phyloP scores from a whole-genome alignment of 164 flowering plant species.

The Vitis cinerea region DNA sequence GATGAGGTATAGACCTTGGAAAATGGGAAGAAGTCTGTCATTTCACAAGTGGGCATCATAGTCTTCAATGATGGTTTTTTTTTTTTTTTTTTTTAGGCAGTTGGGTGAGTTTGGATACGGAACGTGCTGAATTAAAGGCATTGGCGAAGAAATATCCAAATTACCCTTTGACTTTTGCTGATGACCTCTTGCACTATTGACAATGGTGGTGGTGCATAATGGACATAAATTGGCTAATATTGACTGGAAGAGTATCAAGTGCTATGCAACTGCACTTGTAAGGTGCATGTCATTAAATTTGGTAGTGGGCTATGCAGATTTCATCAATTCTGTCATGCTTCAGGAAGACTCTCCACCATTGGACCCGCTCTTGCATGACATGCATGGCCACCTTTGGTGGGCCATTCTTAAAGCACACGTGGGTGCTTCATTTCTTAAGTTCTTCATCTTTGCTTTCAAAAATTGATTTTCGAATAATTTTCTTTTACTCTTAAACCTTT shows the following conservation, averaged over 20 bases:
- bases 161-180: constrained; percentile 81
- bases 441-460: too few relatives aligned
- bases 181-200: constrained; percentile 74
- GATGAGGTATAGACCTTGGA: too few relatives aligned
- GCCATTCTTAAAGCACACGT: too few relatives aligned
- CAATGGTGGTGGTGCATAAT: constrained; percentile 55
- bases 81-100: constrained; percentile 79
- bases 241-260: constrained; percentile 49
- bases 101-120: constrained; percentile 70
- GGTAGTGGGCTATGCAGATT: constrained; percentile 79
- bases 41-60: too few relatives aligned
- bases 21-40: too few relatives aligned
- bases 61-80: too few relatives aligned
- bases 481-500: too few relatives aligned
- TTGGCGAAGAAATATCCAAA: constrained; percentile 56
- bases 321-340: constrained; percentile 70
- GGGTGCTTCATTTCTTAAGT: too few relatives aligned
- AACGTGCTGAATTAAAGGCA: constrained; percentile 54
- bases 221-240: constrained; percentile 46
- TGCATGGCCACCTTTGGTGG: too few relatives aligned
- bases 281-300: constrained; percentile 73
- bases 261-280: constrained; percentile 74
- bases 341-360: constrained; percentile 23
- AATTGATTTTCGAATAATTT: too few relatives aligned
- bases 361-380: too few relatives aligned